These are phyloP conservation scores for Coelastrella sp. DNA, from an alignment of 139 green algal species.

Conservation along the genomic window DNA sequence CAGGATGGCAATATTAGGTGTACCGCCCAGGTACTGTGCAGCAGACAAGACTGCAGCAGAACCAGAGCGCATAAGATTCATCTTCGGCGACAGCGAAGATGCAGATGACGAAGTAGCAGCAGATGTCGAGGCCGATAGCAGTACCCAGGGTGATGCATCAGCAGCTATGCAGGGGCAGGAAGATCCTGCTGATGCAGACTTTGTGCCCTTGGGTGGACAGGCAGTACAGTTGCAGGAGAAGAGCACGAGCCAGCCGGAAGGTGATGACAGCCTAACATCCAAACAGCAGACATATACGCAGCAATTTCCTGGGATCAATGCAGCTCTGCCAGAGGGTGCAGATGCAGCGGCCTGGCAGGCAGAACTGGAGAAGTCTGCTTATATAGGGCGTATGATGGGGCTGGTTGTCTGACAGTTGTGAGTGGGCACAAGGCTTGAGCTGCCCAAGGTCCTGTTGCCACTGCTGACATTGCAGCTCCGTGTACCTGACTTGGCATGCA, in stretches of 20 bases:
- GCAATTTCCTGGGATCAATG: slow-evolving; percentile 37
- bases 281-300: background rate
- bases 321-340: slow-evolving; percentile 3
- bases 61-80: background rate
- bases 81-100: background rate
- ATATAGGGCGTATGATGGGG: background rate
- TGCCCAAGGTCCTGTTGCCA: too few species aligned
- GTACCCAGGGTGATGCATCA: slow-evolving; percentile 1
- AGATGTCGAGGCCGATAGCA: background rate
- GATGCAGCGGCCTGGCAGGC: background rate
- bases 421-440: background rate
- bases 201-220: background rate
- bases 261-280: background rate
- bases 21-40: slow-evolving; percentile 22
- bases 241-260: background rate
- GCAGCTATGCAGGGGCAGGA: background rate
- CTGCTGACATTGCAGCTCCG: too few species aligned
- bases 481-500: too few species aligned
- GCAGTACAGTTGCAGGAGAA: slow-evolving; percentile 7
- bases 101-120: background rate
- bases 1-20: slow-evolving; percentile 37
- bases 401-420: background rate
- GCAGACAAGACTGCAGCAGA: background rate
- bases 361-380: background rate
- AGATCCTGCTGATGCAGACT: slow-evolving; percentile 2